A percentile compares a stretch with the other conserved stretches of the same genome.
phyloP scores from a whole-genome alignment of 257 asterid genomes.

The Voacanga thouarsii region DNA sequence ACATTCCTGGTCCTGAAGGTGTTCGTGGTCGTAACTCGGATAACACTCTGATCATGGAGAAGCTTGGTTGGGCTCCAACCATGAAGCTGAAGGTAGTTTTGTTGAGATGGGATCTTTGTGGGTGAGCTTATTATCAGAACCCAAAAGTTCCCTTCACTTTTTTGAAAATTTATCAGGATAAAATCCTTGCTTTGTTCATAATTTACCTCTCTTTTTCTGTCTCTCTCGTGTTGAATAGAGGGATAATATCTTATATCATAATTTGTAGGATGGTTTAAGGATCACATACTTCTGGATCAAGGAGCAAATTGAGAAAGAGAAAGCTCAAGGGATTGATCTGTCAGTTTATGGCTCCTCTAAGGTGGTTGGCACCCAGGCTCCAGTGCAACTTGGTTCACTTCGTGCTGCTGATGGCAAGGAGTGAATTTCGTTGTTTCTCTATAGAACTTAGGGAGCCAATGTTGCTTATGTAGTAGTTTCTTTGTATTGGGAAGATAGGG shows the following conservation, averaged over 20 bases:
- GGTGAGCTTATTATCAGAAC: neutral
- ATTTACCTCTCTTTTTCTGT: neutral
- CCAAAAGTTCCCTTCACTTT: neutral
- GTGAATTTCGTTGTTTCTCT: slow-evolving; percentile 12
- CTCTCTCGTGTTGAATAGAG: neutral
- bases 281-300: slow-evolving; percentile 92
- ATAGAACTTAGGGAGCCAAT: neutral
- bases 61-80: slow-evolving; percentile 96
- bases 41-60: slow-evolving; percentile 79
- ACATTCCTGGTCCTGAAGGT: slow-evolving; percentile 93
- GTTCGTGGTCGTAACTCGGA: slow-evolving; percentile 94
- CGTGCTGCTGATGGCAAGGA: slow-evolving; percentile 56
- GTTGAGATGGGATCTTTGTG: neutral
- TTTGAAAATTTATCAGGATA: neutral
- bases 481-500: neutral
- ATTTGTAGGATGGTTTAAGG: slow-evolving; percentile 75
- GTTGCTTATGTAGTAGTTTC: neutral
- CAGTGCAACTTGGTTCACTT: slow-evolving; percentile 49
- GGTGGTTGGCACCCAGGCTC: slow-evolving; percentile 53
- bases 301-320: slow-evolving; percentile 90
- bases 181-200: neutral
- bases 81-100: slow-evolving; percentile 74
- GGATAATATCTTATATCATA: neutral
- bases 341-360: slow-evolving; percentile 45
- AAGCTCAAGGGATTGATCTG: slow-evolving; percentile 37